These are phyloP conservation scores for Fusarium bactridioides DNA, from an alignment of 2,329 filamentous ascomycete genomes.

Conservation along the genomic window DNA sequence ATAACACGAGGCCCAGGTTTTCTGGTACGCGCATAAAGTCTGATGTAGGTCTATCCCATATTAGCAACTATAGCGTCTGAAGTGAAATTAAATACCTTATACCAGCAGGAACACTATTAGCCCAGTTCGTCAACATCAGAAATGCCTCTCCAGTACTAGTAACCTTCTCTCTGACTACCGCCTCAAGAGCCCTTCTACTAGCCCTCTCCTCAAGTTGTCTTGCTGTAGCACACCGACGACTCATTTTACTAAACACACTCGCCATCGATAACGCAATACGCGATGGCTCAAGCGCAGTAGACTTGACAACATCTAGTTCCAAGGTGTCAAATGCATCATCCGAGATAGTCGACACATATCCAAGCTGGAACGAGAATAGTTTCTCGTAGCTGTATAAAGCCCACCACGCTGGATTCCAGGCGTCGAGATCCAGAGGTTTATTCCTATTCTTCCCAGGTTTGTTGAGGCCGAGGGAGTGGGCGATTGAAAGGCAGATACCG, in stretches of 20 bases:
- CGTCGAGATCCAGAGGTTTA: fast-evolving
- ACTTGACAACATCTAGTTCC: fast-evolving
- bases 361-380: not conserved
- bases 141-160: not conserved
- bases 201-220: not conserved
- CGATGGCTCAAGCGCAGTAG: fast-evolving
- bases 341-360: not conserved
- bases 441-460: fast-evolving
- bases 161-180: not conserved
- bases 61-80: fast-evolving
- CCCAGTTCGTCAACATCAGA: not conserved
- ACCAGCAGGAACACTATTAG: not conserved
- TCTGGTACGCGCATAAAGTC: not conserved
- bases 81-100: fast-evolving
- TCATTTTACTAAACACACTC: not conserved
- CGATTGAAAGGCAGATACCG: not conserved
- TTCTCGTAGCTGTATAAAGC: slow-evolving; percentile 7
- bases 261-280: not conserved
- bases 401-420: slow-evolving; percentile 2
- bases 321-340: not conserved
- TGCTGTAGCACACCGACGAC: not conserved
- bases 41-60: fast-evolving
- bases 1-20: not conserved
- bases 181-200: not conserved
- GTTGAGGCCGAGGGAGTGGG: not conserved